These are phyloP conservation scores for Candida coleopterorum DNA, from an alignment of 805 yeast genomes.

Conservation along the genomic window DNA sequence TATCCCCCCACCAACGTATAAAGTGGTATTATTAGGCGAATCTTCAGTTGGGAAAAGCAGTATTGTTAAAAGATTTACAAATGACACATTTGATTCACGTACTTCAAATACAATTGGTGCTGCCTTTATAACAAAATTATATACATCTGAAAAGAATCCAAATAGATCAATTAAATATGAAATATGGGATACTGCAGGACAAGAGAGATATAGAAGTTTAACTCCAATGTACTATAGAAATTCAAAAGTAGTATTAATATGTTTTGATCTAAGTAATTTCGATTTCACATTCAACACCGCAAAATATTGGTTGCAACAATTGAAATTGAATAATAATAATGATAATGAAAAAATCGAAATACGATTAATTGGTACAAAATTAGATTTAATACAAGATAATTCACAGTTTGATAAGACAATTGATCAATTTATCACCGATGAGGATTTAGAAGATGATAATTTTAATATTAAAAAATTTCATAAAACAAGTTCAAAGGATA, in stretches of 20 bases:
- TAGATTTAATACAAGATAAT: constrained; percentile 46
- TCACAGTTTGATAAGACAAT: constrained; percentile 6
- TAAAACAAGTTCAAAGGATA: constrained; percentile 67
- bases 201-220: constrained; percentile 69
- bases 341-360: constrained; percentile 19
- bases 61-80: constrained; percentile 73
- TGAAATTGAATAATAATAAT: constrained; percentile 28
- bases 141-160: constrained; percentile 20
- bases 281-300: constrained; percentile 58
- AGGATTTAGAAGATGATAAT: constrained; percentile 13
- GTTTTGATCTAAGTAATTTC: constrained; percentile 68
- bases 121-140: constrained; percentile 81
- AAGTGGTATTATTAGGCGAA: constrained; percentile 46
- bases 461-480: constrained; percentile 18
- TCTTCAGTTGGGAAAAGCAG: constrained; percentile 67
- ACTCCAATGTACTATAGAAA: constrained; percentile 84
- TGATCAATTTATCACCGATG: background rate
- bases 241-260: constrained; percentile 70
- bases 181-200: constrained; percentile 88
- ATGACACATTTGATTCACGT: constrained; percentile 65
- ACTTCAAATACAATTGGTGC: constrained; percentile 98
- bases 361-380: constrained; percentile 76
- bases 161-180: constrained; percentile 55
- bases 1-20: constrained; percentile 24
- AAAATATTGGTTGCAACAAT: constrained; percentile 85